Evolutionary conservation across 805 yeast genomes (phyloP).

Genomic region (Sugiyamaella qingdaonensis): DNA sequence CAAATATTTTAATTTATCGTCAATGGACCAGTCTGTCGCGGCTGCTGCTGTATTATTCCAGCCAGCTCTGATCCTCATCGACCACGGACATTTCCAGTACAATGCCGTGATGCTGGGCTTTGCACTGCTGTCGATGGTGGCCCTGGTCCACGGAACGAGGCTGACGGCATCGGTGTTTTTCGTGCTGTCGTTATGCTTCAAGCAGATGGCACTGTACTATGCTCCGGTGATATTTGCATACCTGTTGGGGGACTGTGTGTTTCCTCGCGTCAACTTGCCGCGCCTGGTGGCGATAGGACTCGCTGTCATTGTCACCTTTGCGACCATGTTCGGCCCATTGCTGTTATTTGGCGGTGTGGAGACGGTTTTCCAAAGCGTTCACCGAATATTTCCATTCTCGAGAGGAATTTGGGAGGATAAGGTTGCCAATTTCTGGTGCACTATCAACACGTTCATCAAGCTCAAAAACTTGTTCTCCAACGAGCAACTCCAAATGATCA

Average conservation of each 20-base stretch:
- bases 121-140: slow-evolving; percentile 61
- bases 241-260: slow-evolving; percentile 53
- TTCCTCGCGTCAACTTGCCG: slow-evolving; percentile 47
- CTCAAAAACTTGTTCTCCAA: slow-evolving; percentile 53
- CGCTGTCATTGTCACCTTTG: slow-evolving; percentile 56
- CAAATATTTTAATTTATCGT: slow-evolving; percentile 46
- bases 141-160: slow-evolving; percentile 58
- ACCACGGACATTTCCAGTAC: slow-evolving; percentile 97
- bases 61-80: slow-evolving; percentile 78
- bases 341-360: slow-evolving; percentile 35
- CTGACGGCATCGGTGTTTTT: slow-evolving; percentile 72
- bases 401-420: slow-evolving; percentile 96
- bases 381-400: slow-evolving; percentile 83
- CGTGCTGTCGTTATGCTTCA: slow-evolving; percentile 73
- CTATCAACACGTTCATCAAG: slow-evolving; percentile 75
- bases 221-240: slow-evolving; percentile 84
- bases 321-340: slow-evolving; percentile 56
- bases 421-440: slow-evolving; percentile 97
- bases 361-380: slow-evolving; percentile 53
- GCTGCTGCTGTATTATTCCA: slow-evolving; percentile 78
- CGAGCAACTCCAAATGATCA: slow-evolving; percentile 54
- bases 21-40: slow-evolving; percentile 72
- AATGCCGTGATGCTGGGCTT: slow-evolving; percentile 93
- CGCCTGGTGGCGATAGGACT: slow-evolving; percentile 59
- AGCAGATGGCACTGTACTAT: slow-evolving; percentile 94